These are phyloP conservation scores for Leucocoprinus birnbaumii DNA, from an alignment of 768 basidiomycete species.

Conservation along the genomic window DNA sequence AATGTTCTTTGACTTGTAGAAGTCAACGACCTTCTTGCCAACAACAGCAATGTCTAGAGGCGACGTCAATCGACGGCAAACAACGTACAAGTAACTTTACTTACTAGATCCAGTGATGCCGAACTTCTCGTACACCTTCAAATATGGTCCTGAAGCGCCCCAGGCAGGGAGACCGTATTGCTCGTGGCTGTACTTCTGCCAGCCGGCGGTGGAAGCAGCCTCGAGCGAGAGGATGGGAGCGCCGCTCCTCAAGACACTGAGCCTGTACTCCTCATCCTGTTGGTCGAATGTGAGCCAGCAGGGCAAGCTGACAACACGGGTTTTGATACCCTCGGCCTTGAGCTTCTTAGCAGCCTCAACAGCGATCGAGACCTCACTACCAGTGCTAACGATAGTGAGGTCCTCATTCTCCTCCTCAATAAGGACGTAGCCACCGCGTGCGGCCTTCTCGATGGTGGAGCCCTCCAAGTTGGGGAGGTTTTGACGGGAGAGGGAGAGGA, in stretches of 20 bases:
- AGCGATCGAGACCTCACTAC: constrained; percentile 87
- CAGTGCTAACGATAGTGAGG: constrained; percentile 85
- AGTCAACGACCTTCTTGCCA: constrained; percentile 82
- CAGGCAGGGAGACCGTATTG: constrained; percentile 74
- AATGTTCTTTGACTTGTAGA: constrained; percentile 80
- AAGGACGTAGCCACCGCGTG: constrained; percentile 86
- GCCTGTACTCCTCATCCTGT: constrained; percentile 74
- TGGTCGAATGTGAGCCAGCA: constrained; percentile 88
- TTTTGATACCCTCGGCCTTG: constrained; percentile 72
- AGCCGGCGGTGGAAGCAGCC: constrained; percentile 78
- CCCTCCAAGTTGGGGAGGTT: constrained; percentile 91
- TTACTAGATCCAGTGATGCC: constrained; percentile 75
- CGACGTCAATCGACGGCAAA: constrained; percentile 7
- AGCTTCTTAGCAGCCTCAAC: constrained; percentile 85
- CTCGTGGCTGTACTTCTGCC: constrained; percentile 91
- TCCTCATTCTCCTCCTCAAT: constrained; percentile 79
- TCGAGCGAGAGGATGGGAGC: constrained; percentile 89
- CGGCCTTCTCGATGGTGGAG: constrained; percentile 81
- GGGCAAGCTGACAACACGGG: constrained; percentile 83
- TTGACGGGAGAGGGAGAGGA: constrained; percentile 82
- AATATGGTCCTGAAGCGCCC: constrained; percentile 90
- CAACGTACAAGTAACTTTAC: constrained; percentile 21
- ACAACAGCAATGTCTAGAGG: constrained; percentile 68
- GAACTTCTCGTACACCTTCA: constrained; percentile 89
- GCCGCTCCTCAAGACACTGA: constrained; percentile 85